These are phyloP conservation scores for Candida manassasensis DNA, from an alignment of 805 yeast genomes.

Conservation along the genomic window DNA sequence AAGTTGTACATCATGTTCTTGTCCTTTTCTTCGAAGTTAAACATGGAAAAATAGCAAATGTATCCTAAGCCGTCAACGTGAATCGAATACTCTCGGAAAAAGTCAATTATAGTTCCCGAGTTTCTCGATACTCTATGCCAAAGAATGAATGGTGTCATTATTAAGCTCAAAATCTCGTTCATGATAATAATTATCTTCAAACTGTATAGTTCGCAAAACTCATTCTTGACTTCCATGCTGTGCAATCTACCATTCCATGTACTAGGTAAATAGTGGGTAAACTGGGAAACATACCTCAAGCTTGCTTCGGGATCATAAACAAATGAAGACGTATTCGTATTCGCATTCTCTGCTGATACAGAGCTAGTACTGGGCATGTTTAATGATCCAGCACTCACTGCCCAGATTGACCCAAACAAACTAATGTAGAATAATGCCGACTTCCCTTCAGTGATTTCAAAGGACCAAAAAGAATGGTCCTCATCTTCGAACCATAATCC, in stretches of 20 bases:
- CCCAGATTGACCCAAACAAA: constrained; percentile 82
- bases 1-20: constrained; percentile 38
- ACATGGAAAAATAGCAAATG: constrained; percentile 92
- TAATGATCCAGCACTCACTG: constrained; percentile 52
- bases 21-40: constrained; percentile 65
- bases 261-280: constrained; percentile 85
- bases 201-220: constrained; percentile 76
- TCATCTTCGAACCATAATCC: constrained; percentile 87
- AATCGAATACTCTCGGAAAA: constrained; percentile 82
- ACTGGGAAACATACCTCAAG: constrained; percentile 72
- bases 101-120: constrained; percentile 77
- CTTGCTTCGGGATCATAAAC: constrained; percentile 94
- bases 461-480: constrained; percentile 66
- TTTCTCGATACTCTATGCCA: constrained; percentile 77
- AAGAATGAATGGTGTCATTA: constrained; percentile 83
- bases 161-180: constrained; percentile 75
- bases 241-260: constrained; percentile 85
- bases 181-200: constrained; percentile 65
- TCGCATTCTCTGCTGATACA: constrained; percentile 3
- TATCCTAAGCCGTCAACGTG: constrained; percentile 94
- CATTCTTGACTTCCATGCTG: constrained; percentile 75
- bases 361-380: constrained; percentile 5
- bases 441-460: constrained; percentile 78
- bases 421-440: constrained; percentile 87
- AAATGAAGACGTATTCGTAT: constrained; percentile 15